Evolutionary conservation across 345 rosid species (phyloP).

Genomic region (Gossypium sturtianum): DNA sequence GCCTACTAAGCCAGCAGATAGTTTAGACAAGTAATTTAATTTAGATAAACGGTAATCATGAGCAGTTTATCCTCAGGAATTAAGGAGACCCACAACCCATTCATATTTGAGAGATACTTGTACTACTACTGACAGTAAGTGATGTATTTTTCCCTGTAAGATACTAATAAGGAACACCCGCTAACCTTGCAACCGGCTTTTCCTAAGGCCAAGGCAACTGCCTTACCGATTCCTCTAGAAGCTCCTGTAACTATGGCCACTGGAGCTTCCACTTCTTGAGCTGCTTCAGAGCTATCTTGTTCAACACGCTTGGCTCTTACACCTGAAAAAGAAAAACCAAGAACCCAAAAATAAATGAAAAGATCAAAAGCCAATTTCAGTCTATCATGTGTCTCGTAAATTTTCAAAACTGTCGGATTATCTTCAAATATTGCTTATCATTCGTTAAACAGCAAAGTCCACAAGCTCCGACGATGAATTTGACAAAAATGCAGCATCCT

Average conservation of each 20-base stretch:
- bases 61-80: background rate
- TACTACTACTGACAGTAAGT: background rate
- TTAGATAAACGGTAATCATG: background rate
- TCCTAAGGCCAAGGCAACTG: conserved; percentile 82
- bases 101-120: background rate
- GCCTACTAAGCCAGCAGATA: background rate
- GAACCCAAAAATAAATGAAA: background rate
- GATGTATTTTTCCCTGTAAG: background rate
- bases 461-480: background rate
- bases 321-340: conserved; percentile 24
- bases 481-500: background rate
- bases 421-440: background rate
- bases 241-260: background rate
- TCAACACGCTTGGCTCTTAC: conserved; percentile 65
- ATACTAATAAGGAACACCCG: background rate
- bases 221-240: conserved; percentile 31
- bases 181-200: conserved; percentile 73
- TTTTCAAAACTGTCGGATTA: background rate
- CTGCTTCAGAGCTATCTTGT: conserved; percentile 36
- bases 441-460: background rate
- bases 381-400: background rate
- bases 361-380: background rate
- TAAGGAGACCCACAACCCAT: background rate
- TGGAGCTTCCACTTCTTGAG: conserved; percentile 60
- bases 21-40: background rate